Evolutionary conservation across 306 rosid species (phyloP).

Genomic region (Lablab purpureus): DNA sequence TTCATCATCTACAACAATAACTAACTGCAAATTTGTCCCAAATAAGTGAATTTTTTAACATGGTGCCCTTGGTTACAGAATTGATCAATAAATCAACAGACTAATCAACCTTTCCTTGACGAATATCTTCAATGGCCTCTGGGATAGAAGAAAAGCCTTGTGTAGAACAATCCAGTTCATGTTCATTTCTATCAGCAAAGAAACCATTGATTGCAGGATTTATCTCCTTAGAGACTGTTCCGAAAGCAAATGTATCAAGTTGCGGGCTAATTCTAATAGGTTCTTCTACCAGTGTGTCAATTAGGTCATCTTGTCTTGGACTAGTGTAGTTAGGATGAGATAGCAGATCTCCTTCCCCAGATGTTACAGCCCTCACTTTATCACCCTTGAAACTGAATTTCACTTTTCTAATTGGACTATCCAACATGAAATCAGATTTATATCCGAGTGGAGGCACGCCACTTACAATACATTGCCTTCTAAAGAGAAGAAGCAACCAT

Average conservation of each 20-base stretch:
- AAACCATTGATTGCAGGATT: constrained; percentile 34
- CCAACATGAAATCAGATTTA: constrained; percentile 23
- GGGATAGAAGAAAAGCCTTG: constrained; percentile 47
- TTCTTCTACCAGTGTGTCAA: not conserved
- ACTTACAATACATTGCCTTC: constrained; percentile 15
- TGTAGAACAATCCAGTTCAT: constrained; percentile 47
- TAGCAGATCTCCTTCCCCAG: constrained; percentile 60
- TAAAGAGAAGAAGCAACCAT: constrained; percentile 24
- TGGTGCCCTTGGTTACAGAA: not conserved
- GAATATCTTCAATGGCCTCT: constrained; percentile 53
- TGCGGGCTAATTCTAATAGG: constrained; percentile 17
- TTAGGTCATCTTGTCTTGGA: not conserved
- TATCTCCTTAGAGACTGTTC: constrained; percentile 51
- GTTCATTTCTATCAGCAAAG: constrained; percentile 44
- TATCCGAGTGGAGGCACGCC: not conserved
- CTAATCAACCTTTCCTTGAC: constrained; percentile 50
- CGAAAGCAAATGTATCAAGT: constrained; percentile 47
- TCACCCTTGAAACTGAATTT: constrained; percentile 40
- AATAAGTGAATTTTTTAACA: not conserved
- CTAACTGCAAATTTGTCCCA: constrained; percentile 46
- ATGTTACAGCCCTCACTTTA: constrained; percentile 38
- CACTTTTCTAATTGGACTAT: constrained; percentile 34
- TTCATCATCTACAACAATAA: constrained; percentile 56
- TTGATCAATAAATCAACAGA: not conserved
- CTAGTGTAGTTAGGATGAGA: constrained; percentile 30